These are phyloP conservation scores for Trametes elegans DNA, from an alignment of 768 basidiomycete species.

Conservation along the genomic window DNA sequence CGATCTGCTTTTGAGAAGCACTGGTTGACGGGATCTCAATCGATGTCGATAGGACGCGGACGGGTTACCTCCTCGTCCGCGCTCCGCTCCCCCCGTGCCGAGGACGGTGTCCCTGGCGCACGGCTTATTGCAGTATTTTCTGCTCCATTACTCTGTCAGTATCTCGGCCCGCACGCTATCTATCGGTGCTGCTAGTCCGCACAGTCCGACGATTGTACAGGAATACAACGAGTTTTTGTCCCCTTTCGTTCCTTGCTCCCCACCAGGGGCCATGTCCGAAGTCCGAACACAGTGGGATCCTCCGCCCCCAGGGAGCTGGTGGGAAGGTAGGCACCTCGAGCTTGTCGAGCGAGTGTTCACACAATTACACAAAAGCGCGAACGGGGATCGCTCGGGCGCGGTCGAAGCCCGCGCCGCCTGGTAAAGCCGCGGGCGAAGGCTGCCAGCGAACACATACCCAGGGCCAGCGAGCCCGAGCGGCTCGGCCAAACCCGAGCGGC, in stretches of 20 bases:
- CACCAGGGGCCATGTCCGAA: not conserved
- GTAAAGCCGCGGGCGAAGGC: too few species aligned
- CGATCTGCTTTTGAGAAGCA: conserved; percentile 28
- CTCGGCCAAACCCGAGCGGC: not conserved
- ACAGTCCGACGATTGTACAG: conserved; percentile 16
- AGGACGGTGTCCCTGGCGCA: conserved; percentile 2
- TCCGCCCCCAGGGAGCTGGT: too few species aligned
- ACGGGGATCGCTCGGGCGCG: too few species aligned
- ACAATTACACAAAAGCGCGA: too few species aligned
- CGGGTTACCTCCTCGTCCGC: conserved; percentile 11
- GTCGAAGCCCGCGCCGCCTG: too few species aligned
- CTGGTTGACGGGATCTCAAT: conserved; percentile 22
- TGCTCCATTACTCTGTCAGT: not conserved
- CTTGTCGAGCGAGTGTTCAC: too few species aligned
- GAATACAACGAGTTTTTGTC: conserved; percentile 11
- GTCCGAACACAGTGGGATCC: not conserved
- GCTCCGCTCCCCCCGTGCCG: conserved; percentile 8
- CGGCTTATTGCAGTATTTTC: not conserved
- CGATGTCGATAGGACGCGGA: conserved; percentile 18
- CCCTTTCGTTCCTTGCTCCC: not conserved
- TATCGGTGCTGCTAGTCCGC: conserved; percentile 19
- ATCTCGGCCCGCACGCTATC: conserved; percentile 12
- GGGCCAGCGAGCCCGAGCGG: too few species aligned
- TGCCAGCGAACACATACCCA: too few species aligned
- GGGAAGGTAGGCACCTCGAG: too few species aligned